Base-by-base conservation (phyloP, 441 rosid genomes). In the Geranium incanum region DNA sequence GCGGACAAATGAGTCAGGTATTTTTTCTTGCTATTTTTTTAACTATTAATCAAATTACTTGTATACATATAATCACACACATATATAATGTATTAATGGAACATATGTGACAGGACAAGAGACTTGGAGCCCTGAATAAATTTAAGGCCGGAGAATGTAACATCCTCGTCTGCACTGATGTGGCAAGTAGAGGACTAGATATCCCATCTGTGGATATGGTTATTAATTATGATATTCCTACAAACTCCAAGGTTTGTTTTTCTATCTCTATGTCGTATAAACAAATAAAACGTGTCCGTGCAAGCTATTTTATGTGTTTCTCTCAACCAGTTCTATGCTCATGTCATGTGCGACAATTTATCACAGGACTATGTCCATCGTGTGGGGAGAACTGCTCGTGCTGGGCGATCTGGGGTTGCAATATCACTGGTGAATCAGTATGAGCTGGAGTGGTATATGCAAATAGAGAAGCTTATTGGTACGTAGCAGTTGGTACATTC, bases 311-410 rank as follows among this genome's bases (percentile, higher is more conserved):
- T 43, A 43, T 43, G 50, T 6, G 1, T 43, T 43, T 6, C 9
- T 43, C 0, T 43, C 11, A 43, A 28, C 33, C 11, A 11, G 9
- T 43, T 43, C 5, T 43, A 1, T 3, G n/a, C 57, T 55, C 1
- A 3, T 55, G 19, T 55, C 33, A 28, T 28, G 33, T 28, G 33
- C 33, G 33, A 1, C 3, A 28, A 28, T 55, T 43, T 13, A 6
- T 55, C 21, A 68, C 80, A 95, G 98, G 98, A 92, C 81, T 92
- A 92, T 78, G 89, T 95, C 68, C 99, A 92, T 81, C 83, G 98
- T 74, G 99, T 95, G n/a, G 99, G 99, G 73, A 88, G 98, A 85
- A 95, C 97, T 13, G 98, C 98, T 75, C 97, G 99, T 79, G 98
- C 99, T 18, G 99, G 98, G 71, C 89, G 96, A 72, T 89, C 97